Base-by-base conservation (phyloP, 805 yeast species). In the Limtongia smithiae region DNA sequence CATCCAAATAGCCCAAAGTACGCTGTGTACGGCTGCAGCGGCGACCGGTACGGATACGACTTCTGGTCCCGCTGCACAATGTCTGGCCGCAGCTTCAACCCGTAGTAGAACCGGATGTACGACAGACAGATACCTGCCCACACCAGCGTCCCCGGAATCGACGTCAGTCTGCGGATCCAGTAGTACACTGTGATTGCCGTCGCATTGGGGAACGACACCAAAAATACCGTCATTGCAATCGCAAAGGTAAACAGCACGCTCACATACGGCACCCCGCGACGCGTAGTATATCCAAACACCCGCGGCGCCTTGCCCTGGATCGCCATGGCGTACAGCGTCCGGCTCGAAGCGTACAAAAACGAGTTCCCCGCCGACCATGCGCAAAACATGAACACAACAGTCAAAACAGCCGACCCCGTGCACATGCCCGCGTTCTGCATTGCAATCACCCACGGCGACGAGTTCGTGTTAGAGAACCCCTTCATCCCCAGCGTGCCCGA, bases 381-480 rank as follows among this genome's bases (percentile, higher is more conserved):
- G 31, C 58, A 54, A 33, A 54, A 54, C 30, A 54, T 49, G 27
- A 54, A 54, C 30, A 25, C 40, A 2, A 89, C 77, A 50, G 83
- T 74, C 62, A 83, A 66, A 57, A 83, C 81, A 25, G 82, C 84
- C 0, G 78, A 87, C 58, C 84, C 84, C 75, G 83, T 73, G 36
- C 84, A 73, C 51, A 83, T 80, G 24, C 84, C 82, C 28, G 83
- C 89, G 58, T 78, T 75, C 54, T 71, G 70, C 55, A 83, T 78
- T 28, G 89, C 83, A 64, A 84, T 79, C 30, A 83, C 87, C 65
- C 83, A 80, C n/a, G 91, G 90, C 6, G 87, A 81, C 3, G 86
- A 80, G 27, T 80, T 70, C 14, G 80, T 81, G 60, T 78, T 83
- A 8, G 72, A 75, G 21, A 72, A 66, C 2, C 58, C 58, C 15